Base-by-base conservation (phyloP, 495 filamentous ascomycete genomes). In the Articulospora tetracladia region DNA sequence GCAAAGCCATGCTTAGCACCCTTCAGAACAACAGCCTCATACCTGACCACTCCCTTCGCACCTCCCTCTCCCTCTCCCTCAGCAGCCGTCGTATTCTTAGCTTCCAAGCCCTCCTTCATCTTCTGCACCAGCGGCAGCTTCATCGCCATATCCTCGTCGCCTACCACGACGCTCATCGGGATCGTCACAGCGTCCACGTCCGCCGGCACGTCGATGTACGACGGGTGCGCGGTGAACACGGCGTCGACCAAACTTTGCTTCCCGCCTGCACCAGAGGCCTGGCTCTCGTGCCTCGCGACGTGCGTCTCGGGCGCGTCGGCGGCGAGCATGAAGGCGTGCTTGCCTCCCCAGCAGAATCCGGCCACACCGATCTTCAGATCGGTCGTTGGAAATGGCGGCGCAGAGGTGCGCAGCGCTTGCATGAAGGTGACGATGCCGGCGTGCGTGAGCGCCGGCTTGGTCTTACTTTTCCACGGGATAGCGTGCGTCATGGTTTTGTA, bases 1-100 rank as follows among this genome's bases (percentile, higher is more conserved):
- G 84, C 83, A 71, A 88, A 88, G 3, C 83, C 86, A 70, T 83
- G 85, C 60, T 74, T 77, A 6, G 83, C 83, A 8, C 84, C 84
- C 1, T 75, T 66, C 62, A 83, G 83, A 36, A 84, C 64, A 28
- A 77, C 73, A 47, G 80, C 74, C 66, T 86, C 80, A 23, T 62
- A 61, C 17, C 15, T 34, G n/a, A n/a, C n/a, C n/a, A n/a, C n/a
- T n/a, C 30, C 73, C 71, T 54, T 68, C 66, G 22, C 25, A 30
- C 15, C 39, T 44, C 3, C 39, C 3, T 19, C 39, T 19, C 39
- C 39, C 10, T 19, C n/a, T 17, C 39, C 39, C 3, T 44, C 39
- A 30, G 25, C 13, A 3, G 3, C 25, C 68, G 78, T 79, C 32
- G 61, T 66, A 36, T 59, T 68, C 56, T 80, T 81, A 44, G 57